Base-by-base conservation (phyloP, 139 green algal genomes). In the Prasinococcaceae sp. region DNA sequence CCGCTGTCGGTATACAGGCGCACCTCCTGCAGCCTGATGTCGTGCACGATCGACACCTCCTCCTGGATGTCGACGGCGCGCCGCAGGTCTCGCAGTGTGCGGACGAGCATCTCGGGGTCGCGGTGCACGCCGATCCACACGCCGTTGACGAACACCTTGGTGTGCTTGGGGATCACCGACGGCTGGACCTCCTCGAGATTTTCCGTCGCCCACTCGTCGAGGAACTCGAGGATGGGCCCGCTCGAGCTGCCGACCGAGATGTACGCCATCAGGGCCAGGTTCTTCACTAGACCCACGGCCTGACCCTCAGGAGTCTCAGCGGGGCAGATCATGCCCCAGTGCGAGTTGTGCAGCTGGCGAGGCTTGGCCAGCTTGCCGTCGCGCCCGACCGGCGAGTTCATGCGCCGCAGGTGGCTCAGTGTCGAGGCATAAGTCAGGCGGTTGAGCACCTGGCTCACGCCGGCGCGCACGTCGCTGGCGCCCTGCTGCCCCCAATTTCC, bases 281-380 rank as follows among this genome's bases (percentile, higher is more conserved):
- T 97, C 79, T 98, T 98, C 32, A 98, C 90, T 49, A 98, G 84
- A 1, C 90, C 84, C 54, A 72, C 78, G 4, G 89, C 84, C 64
- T 92, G 80, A 4, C 89, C 89, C 73, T 97, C 89, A 1, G 89
- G 88, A 19, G 89, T 97, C 49, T 97, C 89, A 0, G 88, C 82
- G 14, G 76, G 89, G 71, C 90, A 99, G 50, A 99, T 85, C 75
- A 97, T 92, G 55, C 90, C 90, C 90, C 90, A 99, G 64, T 95
- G 82, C n/a, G 60, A 62, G 53, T 76, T 97, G 83, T 98, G 90
- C 68, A 98, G 80, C 81, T 98, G 88, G 19, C 90, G 79, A 2
- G 90, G 90, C 79, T 97, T 96, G 38, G 71, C 71, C 6, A 79
- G 69, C 53, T 78, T 79, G 25, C 66, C 60, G 19, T 77, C 70